Evolutionary conservation across 192 early-diverging fungal genomes (phyloP), one percentile per base, ranked within the genome.

Genomic region (Oehlia diaphana): DNA sequence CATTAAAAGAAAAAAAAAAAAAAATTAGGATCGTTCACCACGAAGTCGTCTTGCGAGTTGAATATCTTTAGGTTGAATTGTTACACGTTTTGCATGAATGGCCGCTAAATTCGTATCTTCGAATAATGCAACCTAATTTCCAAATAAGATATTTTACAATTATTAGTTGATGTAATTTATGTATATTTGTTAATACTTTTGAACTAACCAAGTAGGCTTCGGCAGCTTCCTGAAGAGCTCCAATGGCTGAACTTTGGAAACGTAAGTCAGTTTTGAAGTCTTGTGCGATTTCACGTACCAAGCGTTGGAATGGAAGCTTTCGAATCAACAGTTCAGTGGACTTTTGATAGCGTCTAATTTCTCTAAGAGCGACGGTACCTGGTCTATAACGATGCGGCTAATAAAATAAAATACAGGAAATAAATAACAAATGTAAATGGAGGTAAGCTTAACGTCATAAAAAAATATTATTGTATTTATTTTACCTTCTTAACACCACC

Each of bases 1-100:
- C 53, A 21, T 21, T 21, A 58, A 58, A 58, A 21, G 6, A 58
- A 58, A 58, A 58, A 6, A 7, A n/a, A n/a, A n/a, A n/a, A 16
- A 53, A 58, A n/a, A 58, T 91, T 92, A 95, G 78, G 92, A 90
- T 84, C 94, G 92, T 88, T 96, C 94, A 79, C 95, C 95, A 87
- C 95, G 95, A 81, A 99, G 95, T 89, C 97, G 93, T 78, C 95
- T 93, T 77, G 97, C 97, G 81, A 99, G 91, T 89, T 99, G 98
- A 84, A 99, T 95, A 88, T 99, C 98, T 93, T 98, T 98, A 84
- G 97, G 98, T 89, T 98, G 97, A 88, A 99, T 99, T 84, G 98
- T 99, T 82, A 99, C 98, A 89, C 98, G 94, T 93, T 98, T 98
- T 87, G 96, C 98, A 88, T 99, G 97, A 91, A 97, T 96, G 81